These are phyloP conservation scores for Xylaria sp. DNA, from an alignment of 2,329 filamentous ascomycete species.

Conservation along the genomic window DNA sequence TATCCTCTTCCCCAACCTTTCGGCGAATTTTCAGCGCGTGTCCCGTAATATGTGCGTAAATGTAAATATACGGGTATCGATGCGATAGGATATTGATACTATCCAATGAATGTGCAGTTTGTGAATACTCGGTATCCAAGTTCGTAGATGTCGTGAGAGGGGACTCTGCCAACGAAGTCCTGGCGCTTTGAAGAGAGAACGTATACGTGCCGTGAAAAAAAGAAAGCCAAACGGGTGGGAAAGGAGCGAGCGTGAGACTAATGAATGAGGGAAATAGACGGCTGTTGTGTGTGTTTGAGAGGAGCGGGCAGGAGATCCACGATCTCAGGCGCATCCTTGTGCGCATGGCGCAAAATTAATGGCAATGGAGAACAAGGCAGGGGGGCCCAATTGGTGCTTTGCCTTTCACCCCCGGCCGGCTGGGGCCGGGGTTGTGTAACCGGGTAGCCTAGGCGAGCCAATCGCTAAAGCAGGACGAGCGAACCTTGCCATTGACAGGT, in stretches of 20 bases:
- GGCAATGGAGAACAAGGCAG: constrained; percentile 14
- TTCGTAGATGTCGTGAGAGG: constrained; percentile 32
- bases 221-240: background rate
- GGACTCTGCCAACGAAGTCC: constrained; percentile 41
- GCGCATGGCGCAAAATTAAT: constrained; percentile 23
- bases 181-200: constrained; percentile 22
- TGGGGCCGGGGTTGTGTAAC: constrained; percentile 8
- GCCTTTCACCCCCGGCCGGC: constrained; percentile 14
- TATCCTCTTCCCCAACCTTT: constrained; percentile 17
- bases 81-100: constrained; percentile 19
- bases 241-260: constrained; percentile 13
- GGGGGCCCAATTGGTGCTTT: constrained; percentile 16
- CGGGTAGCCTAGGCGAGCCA: constrained; percentile 19
- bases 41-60: constrained; percentile 23
- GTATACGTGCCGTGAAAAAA: constrained; percentile 1
- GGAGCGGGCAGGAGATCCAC: constrained; percentile 18
- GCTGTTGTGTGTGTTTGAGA: constrained; percentile 13
- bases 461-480: constrained; percentile 13
- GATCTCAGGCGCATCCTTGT: constrained; percentile 18
- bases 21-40: constrained; percentile 21
- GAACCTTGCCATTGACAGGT: constrained; percentile 11
- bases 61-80: constrained; percentile 9
- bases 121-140: constrained; percentile 38
- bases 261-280: constrained; percentile 24
- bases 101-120: constrained; percentile 29